Conservation (phyloP, 805 yeast genomes). For the Kregervanrija fluxuum region DNA sequence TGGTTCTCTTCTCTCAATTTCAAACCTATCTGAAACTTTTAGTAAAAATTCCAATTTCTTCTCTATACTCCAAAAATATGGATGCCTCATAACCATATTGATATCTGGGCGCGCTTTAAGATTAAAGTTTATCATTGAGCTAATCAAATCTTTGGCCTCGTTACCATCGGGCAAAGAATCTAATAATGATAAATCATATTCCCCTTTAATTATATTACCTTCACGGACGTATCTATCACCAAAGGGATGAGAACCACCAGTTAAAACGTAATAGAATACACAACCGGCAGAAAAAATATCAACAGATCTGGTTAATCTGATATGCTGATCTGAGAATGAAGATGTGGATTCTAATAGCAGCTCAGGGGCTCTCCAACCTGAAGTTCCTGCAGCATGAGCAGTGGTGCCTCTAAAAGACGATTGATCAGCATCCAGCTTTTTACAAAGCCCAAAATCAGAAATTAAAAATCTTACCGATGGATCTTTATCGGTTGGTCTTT, state of each 20-base stretch:
- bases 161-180: slow-evolving; percentile 36
- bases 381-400: slow-evolving; percentile 90
- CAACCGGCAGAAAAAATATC: slow-evolving; percentile 95
- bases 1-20: slow-evolving; percentile 81
- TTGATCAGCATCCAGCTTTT: slow-evolving; percentile 84
- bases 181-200: slow-evolving; percentile 44
- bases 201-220: slow-evolving; percentile 73
- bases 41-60: slow-evolving; percentile 77
- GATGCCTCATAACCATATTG: slow-evolving; percentile 63
- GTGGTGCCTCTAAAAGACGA: slow-evolving; percentile 90
- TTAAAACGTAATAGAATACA: slow-evolving; percentile 78
- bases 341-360: slow-evolving; percentile 40
- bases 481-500: slow-evolving; percentile 20
- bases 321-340: slow-evolving; percentile 18
- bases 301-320: slow-evolving; percentile 77
- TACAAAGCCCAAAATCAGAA: slow-evolving; percentile 94
- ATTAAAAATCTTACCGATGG: slow-evolving; percentile 64
- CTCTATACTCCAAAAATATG: slow-evolving; percentile 74
- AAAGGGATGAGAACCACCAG: slow-evolving; percentile 87
- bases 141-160: slow-evolving; percentile 70
- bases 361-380: slow-evolving; percentile 99
- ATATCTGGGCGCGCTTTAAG: slow-evolving; percentile 74
- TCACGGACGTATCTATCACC: slow-evolving; percentile 89
- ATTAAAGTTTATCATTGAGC: slow-evolving; percentile 60
- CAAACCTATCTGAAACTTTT: slow-evolving; percentile 87